Evolutionary conservation across 345 rosid species (phyloP), one percentile per base, ranked within the genome.

Genomic region (Nasturtium officinale): DNA sequence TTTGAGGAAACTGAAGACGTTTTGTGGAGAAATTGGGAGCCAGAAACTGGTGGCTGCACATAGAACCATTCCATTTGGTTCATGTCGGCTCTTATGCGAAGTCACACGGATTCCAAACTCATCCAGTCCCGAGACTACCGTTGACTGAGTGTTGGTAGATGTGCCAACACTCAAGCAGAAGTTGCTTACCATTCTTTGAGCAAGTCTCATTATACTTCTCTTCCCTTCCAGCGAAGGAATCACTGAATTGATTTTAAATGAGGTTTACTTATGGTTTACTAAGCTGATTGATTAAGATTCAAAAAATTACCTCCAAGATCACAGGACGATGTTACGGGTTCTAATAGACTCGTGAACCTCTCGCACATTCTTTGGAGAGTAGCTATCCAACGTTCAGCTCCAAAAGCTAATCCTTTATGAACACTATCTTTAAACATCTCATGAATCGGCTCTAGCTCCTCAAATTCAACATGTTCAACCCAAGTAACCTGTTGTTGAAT

Each of bases 11-110:
- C 46, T 84, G 77, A 91, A 95, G 61, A 89, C 82, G 50, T 63
- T 87, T 63, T 86, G 87, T 0, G 94, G 93, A 35, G 96, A 78
- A 64, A 87, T 59, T 0, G 99, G 96, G 61, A 95, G 91, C 96
- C 96, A 90, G 72, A 95, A 88, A 13, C 91, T 90, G 35, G 97
- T 95, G 40, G 96, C 88, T 54, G 99, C 99, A 79, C 96, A 85
- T 12, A 95, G 89, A 81, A 95, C 87, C 51, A 87, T 85, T 10
- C 96, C 93, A 46, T 82, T 91, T 7, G 96, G 93, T 64, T 77
- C 80, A 12, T 71, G 42, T 5, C 13, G 48, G 80, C 87, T 84
- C 80, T 85, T 91, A 52, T 86, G 91, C 9, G 89, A 81, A n/a
- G 91, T 83, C 28, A 95, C 91, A 51, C 96, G 96, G 47, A 88